phyloP scores from a whole-genome alignment of 306 rosid species.

The Calophaca sinica region DNA sequence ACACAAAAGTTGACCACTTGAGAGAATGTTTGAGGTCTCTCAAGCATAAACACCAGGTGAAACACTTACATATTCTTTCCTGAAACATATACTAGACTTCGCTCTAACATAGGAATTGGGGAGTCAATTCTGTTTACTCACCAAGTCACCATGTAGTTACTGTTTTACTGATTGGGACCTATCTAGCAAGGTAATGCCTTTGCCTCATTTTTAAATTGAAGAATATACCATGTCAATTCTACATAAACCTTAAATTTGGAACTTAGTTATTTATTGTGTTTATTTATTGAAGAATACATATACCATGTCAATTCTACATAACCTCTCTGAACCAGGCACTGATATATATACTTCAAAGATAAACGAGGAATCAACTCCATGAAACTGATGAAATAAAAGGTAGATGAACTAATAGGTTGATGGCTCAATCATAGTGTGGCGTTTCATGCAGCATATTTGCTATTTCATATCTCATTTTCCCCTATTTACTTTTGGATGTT shows the following conservation, averaged over 20 bases:
- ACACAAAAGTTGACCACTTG: slow-evolving; percentile 53
- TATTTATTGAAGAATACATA: too few relatives aligned
- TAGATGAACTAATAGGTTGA: slow-evolving; percentile 4
- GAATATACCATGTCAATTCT: slow-evolving; percentile 24
- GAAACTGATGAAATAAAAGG: too few relatives aligned
- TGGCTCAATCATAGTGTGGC: slow-evolving; percentile 1
- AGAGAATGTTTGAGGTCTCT: slow-evolving; percentile 76
- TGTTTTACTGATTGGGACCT: slow-evolving; percentile 73
- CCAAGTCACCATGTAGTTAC: slow-evolving; percentile 93
- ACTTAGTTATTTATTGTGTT: slow-evolving; percentile 29
- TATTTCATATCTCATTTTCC: not conserved
- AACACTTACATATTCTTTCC: slow-evolving; percentile 20
- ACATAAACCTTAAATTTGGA: slow-evolving; percentile 37
- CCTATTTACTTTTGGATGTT: slow-evolving; percentile 21
- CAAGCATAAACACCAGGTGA: slow-evolving; percentile 63
- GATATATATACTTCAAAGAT: too few relatives aligned
- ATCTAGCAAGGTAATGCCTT: slow-evolving; percentile 66
- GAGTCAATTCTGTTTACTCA: not conserved
- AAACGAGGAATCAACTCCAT: too few relatives aligned
- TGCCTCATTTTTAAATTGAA: not conserved
- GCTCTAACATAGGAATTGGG: not conserved
- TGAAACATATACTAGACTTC: not conserved
- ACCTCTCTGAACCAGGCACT: too few relatives aligned
- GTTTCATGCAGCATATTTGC: slow-evolving; percentile 4
- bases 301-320: too few relatives aligned